Base-by-base conservation (phyloP, 140 eudicot species). In the Flaveria floridana region DNA sequence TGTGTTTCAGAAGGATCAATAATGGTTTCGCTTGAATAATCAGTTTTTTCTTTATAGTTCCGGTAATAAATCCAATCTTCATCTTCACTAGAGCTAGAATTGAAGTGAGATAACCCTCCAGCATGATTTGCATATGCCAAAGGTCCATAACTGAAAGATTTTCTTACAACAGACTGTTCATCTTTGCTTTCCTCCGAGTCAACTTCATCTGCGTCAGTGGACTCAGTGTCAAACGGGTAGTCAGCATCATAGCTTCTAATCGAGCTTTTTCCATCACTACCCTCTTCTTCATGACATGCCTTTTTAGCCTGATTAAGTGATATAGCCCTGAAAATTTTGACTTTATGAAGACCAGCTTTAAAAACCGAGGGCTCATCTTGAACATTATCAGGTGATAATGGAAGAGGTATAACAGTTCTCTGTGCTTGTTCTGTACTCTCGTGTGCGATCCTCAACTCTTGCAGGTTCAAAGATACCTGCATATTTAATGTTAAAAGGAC, bases 81-180 rank as follows among this genome's bases (percentile, higher is more conserved):
- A 58, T 90, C 91, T 72, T 84, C 95, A 65, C 84, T 83, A 41
- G 87, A 68, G 61, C 85, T 82, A 7, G 80, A 53, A 21, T 68
- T 78, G 6, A 78, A 56, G 72, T 82, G 81, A 71, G 79, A 65
- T 37, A 84, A 77, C 14, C 80, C 86, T n/a, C 95, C 87, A 58
- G 92, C 95, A 62, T 78, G 87, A 72, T 90, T 90, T 69, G 88
- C 97, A 79, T 83, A 85, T 5, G 91, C 95, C 68, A 90, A 53
- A 15, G 89, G 67, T 53, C 85, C 97, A 55, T 90, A 90, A 83
- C 85, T 56, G 71, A 84, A 78, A 21, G 95, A 84, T 62, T 86
- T 86, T 51, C 79, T 58, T 30, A 80, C 76, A 79, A 42, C 61
- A 34, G 86, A 57, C 63, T 78, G 86, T 59, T 76, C 84, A 56